Evolutionary conservation across 768 basidiomycete species (phyloP).

Genomic region (Mrakia gelida): DNA sequence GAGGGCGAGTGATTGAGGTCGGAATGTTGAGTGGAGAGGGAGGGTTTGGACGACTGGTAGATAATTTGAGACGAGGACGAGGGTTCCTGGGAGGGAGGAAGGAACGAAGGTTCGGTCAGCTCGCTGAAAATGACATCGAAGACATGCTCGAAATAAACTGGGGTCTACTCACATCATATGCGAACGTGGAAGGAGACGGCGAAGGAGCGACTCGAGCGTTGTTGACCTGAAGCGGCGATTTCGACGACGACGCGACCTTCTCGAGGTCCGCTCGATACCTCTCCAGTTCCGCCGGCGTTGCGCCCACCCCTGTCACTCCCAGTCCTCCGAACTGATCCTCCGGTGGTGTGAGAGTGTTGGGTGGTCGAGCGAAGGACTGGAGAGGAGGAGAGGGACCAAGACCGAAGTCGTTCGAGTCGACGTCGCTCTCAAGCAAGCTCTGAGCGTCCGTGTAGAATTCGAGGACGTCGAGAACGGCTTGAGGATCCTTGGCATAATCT

Average conservation of each 20-base stretch:
- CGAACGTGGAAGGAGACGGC: constrained; percentile 47
- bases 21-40: neutral
- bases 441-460: constrained; percentile 98
- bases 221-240: no score
- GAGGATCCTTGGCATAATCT: constrained; percentile 93
- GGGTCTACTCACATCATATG: constrained; percentile 44
- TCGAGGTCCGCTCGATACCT: no score
- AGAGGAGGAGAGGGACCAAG: neutral
- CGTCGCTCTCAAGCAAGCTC: constrained; percentile 57
- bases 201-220: constrained; percentile 51
- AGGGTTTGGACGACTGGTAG: neutral
- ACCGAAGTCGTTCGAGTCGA: constrained; percentile 49
- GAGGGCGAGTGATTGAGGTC: neutral
- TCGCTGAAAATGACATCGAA: constrained; percentile 8
- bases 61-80: neutral
- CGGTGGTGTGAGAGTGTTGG: constrained; percentile 36
- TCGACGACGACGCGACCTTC: no score
- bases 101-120: neutral
- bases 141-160: constrained; percentile 35
- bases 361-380: constrained; percentile 49
- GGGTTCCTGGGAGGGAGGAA: no score
- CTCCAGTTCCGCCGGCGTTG: no score
- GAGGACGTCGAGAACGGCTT: constrained; percentile 93
- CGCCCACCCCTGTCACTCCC: no score
- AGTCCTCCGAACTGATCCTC: no score